Base-by-base conservation (phyloP, 805 yeast genomes). In the Yamadazyma scolyti region DNA sequence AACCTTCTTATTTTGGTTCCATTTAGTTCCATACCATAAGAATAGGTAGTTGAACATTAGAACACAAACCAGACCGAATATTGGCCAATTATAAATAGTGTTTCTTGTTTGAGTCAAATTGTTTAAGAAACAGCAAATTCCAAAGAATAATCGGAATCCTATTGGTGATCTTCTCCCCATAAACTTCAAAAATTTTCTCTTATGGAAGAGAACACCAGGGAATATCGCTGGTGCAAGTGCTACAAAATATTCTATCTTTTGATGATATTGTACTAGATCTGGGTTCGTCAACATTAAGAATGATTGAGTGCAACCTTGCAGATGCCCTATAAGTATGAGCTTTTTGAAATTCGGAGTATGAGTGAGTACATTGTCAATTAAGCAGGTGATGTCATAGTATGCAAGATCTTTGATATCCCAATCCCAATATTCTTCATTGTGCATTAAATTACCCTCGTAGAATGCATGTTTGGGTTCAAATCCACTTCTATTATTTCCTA, bases 351-450 rank as follows among this genome's bases (percentile, higher is more conserved):
- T 31, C 0, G 73, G 65, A 31, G 59, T 56, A 33, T 59, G 63
- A 2, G 52, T 37, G 20, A 79, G 53, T 1, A 88, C 81, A 33
- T 71, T 69, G 20, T 79, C 73, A 6, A 89, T 66, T 57, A 90
- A 62, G 12, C 84, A 68, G 1, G 95, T 83, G 24, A 93, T 56
- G 53, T 90, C 98, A 47, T 65, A 75, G 35, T 68, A 66, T 0
- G 89, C 90, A 79, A 93, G 76, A 27, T 86, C 90, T n/a, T 69
- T 58, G 30, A 93, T 71, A 48, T 85, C 90, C 98, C 98, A 90
- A 43, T 83, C 79, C 98, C 98, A 90, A 77, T 82, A 83, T 30
- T 64, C 47, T 21, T 65, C 60, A 39, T 64, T 68, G 34, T 55
- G 55, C 37, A 65, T 55, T 28, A 65, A 52, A 27, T 61, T 58